phyloP scores from a whole-genome alignment of 768 basidiomycete genomes.

The Leccinum subgranulosum region DNA sequence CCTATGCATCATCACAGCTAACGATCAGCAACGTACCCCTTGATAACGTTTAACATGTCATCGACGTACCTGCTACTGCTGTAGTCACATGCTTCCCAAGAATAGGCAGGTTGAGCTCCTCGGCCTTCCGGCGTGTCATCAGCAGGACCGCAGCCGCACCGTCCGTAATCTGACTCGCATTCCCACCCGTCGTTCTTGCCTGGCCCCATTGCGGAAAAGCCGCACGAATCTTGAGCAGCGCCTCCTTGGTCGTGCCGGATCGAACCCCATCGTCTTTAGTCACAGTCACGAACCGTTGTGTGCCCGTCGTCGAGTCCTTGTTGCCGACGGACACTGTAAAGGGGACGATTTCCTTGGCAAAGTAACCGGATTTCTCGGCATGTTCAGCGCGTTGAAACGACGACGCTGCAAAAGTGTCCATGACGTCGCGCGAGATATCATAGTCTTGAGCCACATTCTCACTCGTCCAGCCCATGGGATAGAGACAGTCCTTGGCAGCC shows the following conservation, averaged over 20 bases:
- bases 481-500: slow-evolving; percentile 56
- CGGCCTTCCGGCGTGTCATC: slow-evolving; percentile 79
- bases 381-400: slow-evolving; percentile 79
- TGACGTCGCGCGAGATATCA: slow-evolving; percentile 65
- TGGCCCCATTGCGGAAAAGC: slow-evolving; percentile 86
- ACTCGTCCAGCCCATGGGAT: slow-evolving; percentile 89
- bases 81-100: slow-evolving; percentile 81
- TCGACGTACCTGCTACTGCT: slow-evolving; percentile 52
- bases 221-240: slow-evolving; percentile 58
- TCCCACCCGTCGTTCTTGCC: slow-evolving; percentile 74
- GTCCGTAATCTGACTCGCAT: slow-evolving; percentile 83
- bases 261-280: slow-evolving; percentile 77
- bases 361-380: slow-evolving; percentile 66
- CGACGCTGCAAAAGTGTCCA: slow-evolving; percentile 69
- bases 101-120: slow-evolving; percentile 66
- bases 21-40: background rate
- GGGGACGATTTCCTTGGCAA: slow-evolving; percentile 70
- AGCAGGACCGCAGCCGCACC: slow-evolving; percentile 79
- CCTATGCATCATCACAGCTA: slow-evolving; percentile 35
- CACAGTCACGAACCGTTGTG: slow-evolving; percentile 51
- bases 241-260: slow-evolving; percentile 66
- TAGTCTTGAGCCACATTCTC: slow-evolving; percentile 82
- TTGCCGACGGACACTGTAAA: slow-evolving; percentile 65
- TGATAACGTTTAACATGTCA: background rate
- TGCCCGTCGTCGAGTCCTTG: slow-evolving; percentile 54